Evolutionary conservation across 2,329 filamentous ascomycete species (phyloP).

Genomic region (Paraphoma sp.): DNA sequence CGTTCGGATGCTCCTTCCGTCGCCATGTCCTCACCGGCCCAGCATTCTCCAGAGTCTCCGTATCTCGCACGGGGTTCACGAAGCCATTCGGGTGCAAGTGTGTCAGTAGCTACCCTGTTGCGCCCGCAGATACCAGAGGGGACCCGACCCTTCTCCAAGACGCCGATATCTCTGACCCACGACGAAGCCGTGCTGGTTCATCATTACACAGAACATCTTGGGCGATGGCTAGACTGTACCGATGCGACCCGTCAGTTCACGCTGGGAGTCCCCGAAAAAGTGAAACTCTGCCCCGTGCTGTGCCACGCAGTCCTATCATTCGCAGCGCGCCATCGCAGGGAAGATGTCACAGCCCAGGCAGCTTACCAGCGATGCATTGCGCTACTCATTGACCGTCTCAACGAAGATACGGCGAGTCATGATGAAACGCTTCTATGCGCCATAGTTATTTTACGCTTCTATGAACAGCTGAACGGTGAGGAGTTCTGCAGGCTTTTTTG

Average conservation of each 20-base stretch:
- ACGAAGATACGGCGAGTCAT: constrained; percentile 30
- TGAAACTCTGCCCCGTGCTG: constrained; percentile 35
- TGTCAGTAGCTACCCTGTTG: constrained; percentile 19
- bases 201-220: constrained; percentile 38
- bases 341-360: constrained; percentile 24
- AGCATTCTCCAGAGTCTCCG: constrained; percentile 20
- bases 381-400: constrained; percentile 38
- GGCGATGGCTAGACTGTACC: constrained; percentile 41
- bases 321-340: constrained; percentile 33
- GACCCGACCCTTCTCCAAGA: constrained; percentile 5
- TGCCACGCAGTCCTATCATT: constrained; percentile 39
- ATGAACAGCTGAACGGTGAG: constrained; percentile 39
- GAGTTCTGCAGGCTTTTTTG: background rate
- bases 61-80: constrained; percentile 8
- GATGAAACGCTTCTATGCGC: constrained; percentile 39
- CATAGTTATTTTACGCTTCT: constrained; percentile 42
- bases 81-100: constrained; percentile 5
- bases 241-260: constrained; percentile 41
- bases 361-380: constrained; percentile 39
- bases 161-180: constrained; percentile 21
- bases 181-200: constrained; percentile 36
- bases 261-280: constrained; percentile 33
- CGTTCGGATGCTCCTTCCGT: constrained; percentile 12
- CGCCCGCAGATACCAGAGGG: constrained; percentile 7
- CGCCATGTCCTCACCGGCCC: constrained; percentile 17